These are phyloP conservation scores for Anthostomella pinea DNA, from an alignment of 2,329 filamentous ascomycete species.

Conservation along the genomic window DNA sequence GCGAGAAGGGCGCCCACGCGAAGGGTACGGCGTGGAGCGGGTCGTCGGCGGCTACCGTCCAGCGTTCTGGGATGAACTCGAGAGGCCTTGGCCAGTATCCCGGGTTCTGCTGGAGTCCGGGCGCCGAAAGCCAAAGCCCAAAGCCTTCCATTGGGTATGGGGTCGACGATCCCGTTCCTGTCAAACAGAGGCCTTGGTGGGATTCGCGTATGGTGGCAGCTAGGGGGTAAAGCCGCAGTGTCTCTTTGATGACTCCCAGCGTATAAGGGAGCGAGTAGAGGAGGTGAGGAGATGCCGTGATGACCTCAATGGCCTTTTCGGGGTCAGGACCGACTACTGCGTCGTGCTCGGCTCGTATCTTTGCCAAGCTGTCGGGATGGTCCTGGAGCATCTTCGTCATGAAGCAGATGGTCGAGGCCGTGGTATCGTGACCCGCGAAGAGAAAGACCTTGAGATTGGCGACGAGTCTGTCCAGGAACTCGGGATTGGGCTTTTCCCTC, in stretches of 20 bases:
- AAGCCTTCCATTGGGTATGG: slow-evolving; percentile 28
- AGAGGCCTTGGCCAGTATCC: slow-evolving; percentile 30
- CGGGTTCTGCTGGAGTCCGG: slow-evolving; percentile 24
- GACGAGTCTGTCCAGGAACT: slow-evolving; percentile 30
- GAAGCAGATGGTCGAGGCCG: slow-evolving; percentile 34
- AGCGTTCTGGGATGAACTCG: slow-evolving; percentile 37
- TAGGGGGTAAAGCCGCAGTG: slow-evolving; percentile 32
- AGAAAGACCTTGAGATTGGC: slow-evolving; percentile 36
- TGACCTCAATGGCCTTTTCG: slow-evolving; percentile 15
- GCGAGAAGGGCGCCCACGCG: slow-evolving; percentile 52
- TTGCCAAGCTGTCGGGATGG: slow-evolving; percentile 29
- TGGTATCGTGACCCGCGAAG: slow-evolving; percentile 39
- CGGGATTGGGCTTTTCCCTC: slow-evolving; percentile 17
- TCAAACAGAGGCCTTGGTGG: slow-evolving; percentile 19
- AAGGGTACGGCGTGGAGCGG: slow-evolving; percentile 27
- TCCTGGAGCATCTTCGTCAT: slow-evolving; percentile 31
- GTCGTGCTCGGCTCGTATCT: slow-evolving; percentile 37
- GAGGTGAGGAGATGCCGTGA: slow-evolving; percentile 24
- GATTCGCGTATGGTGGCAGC: slow-evolving; percentile 25
- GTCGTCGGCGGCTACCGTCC: slow-evolving; percentile 25
- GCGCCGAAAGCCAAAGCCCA: slow-evolving; percentile 24
- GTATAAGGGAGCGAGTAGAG: slow-evolving; percentile 37
- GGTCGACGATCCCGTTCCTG: slow-evolving; percentile 19
- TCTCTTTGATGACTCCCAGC: slow-evolving; percentile 37
- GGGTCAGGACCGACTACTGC: slow-evolving; percentile 31